Evolutionary conservation across 768 basidiomycete genomes (phyloP).

Genomic region (Sistotremastrum suecicum): DNA sequence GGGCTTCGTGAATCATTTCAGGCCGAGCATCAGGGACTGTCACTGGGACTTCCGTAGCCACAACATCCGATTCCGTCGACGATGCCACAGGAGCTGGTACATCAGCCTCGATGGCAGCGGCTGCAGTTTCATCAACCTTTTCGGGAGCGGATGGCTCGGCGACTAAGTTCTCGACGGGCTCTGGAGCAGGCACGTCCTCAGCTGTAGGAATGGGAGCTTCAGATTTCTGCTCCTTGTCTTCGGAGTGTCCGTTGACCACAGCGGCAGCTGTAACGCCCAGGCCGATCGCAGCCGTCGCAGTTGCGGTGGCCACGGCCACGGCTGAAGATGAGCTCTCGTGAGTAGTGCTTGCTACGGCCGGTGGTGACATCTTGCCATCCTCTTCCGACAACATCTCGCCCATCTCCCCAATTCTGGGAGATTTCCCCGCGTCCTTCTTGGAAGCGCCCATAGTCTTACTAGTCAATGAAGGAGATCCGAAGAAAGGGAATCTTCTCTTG

Average conservation of each 20-base stretch:
- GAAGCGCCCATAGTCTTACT: conserved; percentile 13
- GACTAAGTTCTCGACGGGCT: conserved; percentile 1
- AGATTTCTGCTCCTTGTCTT: conserved; percentile 3
- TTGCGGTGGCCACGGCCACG: conserved; percentile 11
- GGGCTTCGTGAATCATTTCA: neutral
- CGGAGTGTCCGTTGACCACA: conserved; percentile 1
- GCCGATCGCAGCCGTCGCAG: conserved; percentile 12
- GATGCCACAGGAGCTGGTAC: conserved; percentile 6
- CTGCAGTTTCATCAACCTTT: conserved; percentile 8
- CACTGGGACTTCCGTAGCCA: conserved; percentile 3
- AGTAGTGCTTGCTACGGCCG: conserved; percentile 4
- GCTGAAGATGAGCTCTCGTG: conserved; percentile 13
- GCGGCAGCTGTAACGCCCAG: conserved; percentile 6
- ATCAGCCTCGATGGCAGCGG: conserved; percentile 1
- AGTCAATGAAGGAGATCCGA: conserved; percentile 20
- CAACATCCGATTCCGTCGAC: neutral
- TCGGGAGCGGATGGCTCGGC: conserved; percentile 1
- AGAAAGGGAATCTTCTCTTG: conserved; percentile 54
- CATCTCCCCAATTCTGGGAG: conserved; percentile 45
- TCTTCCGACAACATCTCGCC: conserved; percentile 54
- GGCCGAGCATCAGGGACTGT: conserved; percentile 4
- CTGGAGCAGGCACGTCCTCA: conserved; percentile 5
- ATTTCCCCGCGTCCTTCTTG: conserved; percentile 17
- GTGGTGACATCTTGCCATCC: conserved; percentile 19
- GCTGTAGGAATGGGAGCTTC: conserved; percentile 7